Conservation (phyloP, 768 basidiomycete species). For the Candolleomyces eurysporus region DNA sequence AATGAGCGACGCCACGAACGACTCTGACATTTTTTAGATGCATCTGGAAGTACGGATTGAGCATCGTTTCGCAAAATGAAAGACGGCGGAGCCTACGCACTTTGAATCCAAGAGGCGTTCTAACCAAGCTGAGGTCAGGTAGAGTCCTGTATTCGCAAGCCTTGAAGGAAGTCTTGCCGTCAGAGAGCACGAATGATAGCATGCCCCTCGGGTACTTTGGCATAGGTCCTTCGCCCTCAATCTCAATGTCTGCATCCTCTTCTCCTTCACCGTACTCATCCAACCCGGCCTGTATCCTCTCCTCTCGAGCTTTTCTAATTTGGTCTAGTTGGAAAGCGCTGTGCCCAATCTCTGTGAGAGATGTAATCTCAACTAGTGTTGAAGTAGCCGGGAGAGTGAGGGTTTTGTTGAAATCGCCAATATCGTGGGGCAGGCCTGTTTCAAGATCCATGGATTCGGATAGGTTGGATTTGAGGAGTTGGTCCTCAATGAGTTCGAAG, state of each 20-base stretch:
- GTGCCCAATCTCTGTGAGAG: conserved; percentile 79
- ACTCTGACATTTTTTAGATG: conserved; percentile 67
- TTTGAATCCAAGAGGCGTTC: conserved; percentile 82
- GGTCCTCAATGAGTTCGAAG: conserved; percentile 53
- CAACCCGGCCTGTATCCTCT: conserved; percentile 57
- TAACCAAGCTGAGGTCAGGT: conserved; percentile 64
- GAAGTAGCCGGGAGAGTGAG: conserved; percentile 39
- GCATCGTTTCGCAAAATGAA: neutral
- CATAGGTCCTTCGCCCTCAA: conserved; percentile 69
- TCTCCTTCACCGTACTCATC: conserved; percentile 40
- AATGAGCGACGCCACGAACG: conserved; percentile 69
- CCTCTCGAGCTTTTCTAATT: conserved; percentile 59
- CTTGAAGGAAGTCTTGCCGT: conserved; percentile 65
- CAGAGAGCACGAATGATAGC: conserved; percentile 72
- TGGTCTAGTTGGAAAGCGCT: conserved; percentile 83
- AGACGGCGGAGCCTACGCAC: conserved; percentile 33
- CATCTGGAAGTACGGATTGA: conserved; percentile 43
- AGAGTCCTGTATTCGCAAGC: conserved; percentile 80
- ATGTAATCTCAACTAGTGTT: conserved; percentile 71
- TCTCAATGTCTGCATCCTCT: conserved; percentile 53
- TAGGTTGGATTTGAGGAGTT: conserved; percentile 73
- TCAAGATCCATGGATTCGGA: conserved; percentile 66
- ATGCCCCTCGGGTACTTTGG: conserved; percentile 82
- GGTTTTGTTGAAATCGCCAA: conserved; percentile 34
- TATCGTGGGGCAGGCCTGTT: conserved; percentile 61